Base-by-base conservation (phyloP, 768 basidiomycete genomes). In the Podaxis sp. region DNA sequence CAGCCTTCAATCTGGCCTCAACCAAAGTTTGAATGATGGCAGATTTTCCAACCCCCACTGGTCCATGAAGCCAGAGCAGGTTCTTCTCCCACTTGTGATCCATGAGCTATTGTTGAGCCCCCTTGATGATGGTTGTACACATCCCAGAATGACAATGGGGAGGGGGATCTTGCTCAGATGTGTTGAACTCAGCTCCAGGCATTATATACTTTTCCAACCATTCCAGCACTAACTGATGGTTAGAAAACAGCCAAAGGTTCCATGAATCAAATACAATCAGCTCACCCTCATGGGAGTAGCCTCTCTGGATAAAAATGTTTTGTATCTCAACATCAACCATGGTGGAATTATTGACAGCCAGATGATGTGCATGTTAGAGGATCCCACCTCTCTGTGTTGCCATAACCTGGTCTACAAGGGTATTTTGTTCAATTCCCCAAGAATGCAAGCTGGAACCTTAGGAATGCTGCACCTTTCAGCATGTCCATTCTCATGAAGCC, bases 21-120 rank as follows among this genome's bases (percentile, higher is more conserved):
- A 74, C 70, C 0, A 76, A 62, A 0, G 74, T 73, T 41, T 76
- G 76, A 13, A 68, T 66, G 4, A 78, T 62, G 3, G 72, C 69
- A 0, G 73, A 66, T 56, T 73, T 74, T 0, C 74, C 74, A 0
- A 68, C 63, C 1, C 74, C 72, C 17, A 68, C 72, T 1, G 70
- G 66, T 0, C 73, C 72, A n/a, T 61, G 46, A 0, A 73, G 57
- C 70, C 69, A 71, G 7, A 69, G 36, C 11, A 69, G 28, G 2
- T 46, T 61, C 17, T 57, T 48, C n/a, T 56, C 38, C 41, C 30
- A n/a, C 11, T 57, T 28, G 5, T 15, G 30, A 40, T 53, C 37
- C 15, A 48, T 20, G 8, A 64, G 52, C 67, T 67, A 68, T 8
- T 57, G 40, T 26, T 30, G 13, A 28, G 65, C 62, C 7, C 51